phyloP scores from a whole-genome alignment of 2,329 filamentous ascomycete genomes.

The Aspergillus ochraceus region DNA sequence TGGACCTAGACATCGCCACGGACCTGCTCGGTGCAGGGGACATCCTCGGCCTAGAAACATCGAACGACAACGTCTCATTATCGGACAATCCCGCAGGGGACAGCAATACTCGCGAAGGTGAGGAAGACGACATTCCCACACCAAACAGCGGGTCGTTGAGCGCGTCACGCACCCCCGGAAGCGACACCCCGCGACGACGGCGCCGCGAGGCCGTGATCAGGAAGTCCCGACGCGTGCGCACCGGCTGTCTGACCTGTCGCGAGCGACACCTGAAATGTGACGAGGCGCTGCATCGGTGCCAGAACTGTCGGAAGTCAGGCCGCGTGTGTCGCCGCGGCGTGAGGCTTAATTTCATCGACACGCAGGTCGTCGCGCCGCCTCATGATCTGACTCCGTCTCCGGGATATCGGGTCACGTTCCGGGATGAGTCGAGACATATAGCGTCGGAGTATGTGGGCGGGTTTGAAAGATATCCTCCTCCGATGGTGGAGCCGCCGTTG shows the following conservation, averaged over 20 bases:
- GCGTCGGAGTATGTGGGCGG: slow-evolving; percentile 88
- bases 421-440: slow-evolving; percentile 86
- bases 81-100: slow-evolving; percentile 1
- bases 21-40: slow-evolving; percentile 14
- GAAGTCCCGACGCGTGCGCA: slow-evolving; percentile 84
- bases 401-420: slow-evolving; percentile 74
- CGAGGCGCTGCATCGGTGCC: slow-evolving; percentile 64
- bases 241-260: slow-evolving; percentile 86
- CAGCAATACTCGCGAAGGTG: slow-evolving; percentile 8
- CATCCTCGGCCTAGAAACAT: slow-evolving; percentile 1
- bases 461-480: slow-evolving; percentile 66
- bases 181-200: slow-evolving; percentile 16
- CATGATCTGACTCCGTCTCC: slow-evolving; percentile 58
- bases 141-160: slow-evolving; percentile 13
- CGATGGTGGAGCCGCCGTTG: slow-evolving; percentile 43
- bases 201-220: slow-evolving; percentile 27
- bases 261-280: slow-evolving; percentile 91
- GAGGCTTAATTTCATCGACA: slow-evolving; percentile 88
- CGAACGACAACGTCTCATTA: not conserved
- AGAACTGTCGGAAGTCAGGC: slow-evolving; percentile 87
- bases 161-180: slow-evolving; percentile 8
- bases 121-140: slow-evolving; percentile 7
- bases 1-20: slow-evolving; percentile 22
- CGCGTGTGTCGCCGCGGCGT: slow-evolving; percentile 82
- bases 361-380: slow-evolving; percentile 68